A percentile compares a stretch with the other conserved stretches of the same genome.
Evolutionary conservation across 352 stramenopile genomes (phyloP).

Genomic region (Phytopythium oedochilum): DNA sequence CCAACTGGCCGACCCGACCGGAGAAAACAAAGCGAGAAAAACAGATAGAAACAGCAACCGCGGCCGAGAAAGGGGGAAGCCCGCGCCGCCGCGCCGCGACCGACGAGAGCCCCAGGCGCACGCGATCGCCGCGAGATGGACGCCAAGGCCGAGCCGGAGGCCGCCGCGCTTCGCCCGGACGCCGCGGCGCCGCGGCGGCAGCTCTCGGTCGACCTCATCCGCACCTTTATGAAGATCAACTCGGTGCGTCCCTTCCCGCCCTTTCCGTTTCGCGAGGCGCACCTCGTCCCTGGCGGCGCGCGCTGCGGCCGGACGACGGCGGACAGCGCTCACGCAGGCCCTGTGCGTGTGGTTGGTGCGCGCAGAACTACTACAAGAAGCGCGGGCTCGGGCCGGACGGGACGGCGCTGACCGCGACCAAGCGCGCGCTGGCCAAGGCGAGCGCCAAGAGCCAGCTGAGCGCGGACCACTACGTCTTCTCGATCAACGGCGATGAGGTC

Average conservation of each 20-base stretch:
- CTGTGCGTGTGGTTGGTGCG: neutral
- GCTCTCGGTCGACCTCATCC: constrained; percentile 92
- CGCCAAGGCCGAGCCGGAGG: constrained; percentile 10
- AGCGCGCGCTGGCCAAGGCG: constrained; percentile 33
- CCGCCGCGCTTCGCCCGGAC: constrained; percentile 17
- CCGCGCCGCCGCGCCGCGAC: neutral
- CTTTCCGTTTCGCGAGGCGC: neutral
- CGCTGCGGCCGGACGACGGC: too few species aligned
- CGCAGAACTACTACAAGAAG: constrained; percentile 82
- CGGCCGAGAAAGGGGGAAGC: neutral
- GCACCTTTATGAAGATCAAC: constrained; percentile 98
- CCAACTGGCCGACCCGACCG: neutral
- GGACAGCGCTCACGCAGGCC: too few species aligned
- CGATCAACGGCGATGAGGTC: constrained; percentile 47
- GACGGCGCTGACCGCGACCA: constrained; percentile 52
- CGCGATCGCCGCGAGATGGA: constrained; percentile 11
- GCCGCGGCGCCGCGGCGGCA: constrained; percentile 48
- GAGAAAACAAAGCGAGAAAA: constrained; percentile 5
- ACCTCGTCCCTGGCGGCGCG: neutral
- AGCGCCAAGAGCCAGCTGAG: constrained; percentile 17
- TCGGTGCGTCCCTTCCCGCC: constrained; percentile 28
- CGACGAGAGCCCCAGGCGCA: constrained; percentile 1
- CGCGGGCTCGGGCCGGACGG: constrained; percentile 51
- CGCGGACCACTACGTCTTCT: constrained; percentile 55
- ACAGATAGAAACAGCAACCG: constrained; percentile 1